Percentiles rank a stretch among this genome's conserved stretches.
Conservation (phyloP, 2,329 filamentous ascomycete species). For the Macroventuria anomochaeta region DNA sequence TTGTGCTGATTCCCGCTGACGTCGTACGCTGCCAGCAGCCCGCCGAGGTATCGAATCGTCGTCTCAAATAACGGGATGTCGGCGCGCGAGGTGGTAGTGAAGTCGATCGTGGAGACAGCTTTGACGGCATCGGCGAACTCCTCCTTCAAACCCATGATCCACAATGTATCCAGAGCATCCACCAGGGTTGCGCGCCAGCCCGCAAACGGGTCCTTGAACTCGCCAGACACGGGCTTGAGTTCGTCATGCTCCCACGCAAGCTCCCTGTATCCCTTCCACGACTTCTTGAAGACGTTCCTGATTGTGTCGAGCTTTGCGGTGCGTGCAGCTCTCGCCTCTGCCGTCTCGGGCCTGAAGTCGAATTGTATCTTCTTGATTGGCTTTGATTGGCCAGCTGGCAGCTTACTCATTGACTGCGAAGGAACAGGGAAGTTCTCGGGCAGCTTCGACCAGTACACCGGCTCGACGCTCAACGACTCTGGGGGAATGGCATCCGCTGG, state of each 20-base stretch:
- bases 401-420: slow-evolving; percentile 70
- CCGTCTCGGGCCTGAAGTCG: slow-evolving; percentile 70
- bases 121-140: slow-evolving; percentile 70
- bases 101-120: slow-evolving; percentile 66
- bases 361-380: slow-evolving; percentile 79
- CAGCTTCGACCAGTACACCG: slow-evolving; percentile 75
- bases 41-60: slow-evolving; percentile 73
- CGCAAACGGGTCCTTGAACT: slow-evolving; percentile 80
- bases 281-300: slow-evolving; percentile 74
- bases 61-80: slow-evolving; percentile 74
- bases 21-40: slow-evolving; percentile 73
- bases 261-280: slow-evolving; percentile 82
- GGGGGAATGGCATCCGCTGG: slow-evolving; percentile 32
- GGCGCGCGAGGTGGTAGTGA: slow-evolving; percentile 58
- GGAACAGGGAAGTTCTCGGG: slow-evolving; percentile 80
- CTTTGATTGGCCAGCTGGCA: slow-evolving; percentile 75
- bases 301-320: slow-evolving; percentile 69
- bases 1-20: slow-evolving; percentile 61
- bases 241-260: slow-evolving; percentile 89
- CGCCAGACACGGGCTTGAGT: slow-evolving; percentile 73
- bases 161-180: slow-evolving; percentile 74
- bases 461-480: slow-evolving; percentile 24
- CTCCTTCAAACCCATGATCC: slow-evolving; percentile 71
- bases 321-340: slow-evolving; percentile 60
- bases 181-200: slow-evolving; percentile 90